Conservation (phyloP, 257 asterid species). For the Primulina huaijiensis region DNA sequence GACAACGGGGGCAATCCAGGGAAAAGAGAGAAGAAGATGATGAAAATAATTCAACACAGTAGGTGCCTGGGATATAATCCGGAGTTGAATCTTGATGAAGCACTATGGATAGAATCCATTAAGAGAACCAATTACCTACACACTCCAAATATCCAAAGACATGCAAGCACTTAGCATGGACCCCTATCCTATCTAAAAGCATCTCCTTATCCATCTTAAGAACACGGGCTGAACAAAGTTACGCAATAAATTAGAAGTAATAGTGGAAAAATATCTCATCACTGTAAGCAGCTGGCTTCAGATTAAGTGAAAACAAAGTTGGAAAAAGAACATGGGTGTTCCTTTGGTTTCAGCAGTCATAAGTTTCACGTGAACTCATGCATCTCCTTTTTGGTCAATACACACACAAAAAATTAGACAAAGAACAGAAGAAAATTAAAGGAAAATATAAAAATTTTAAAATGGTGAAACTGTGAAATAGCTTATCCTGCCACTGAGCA, state of each 20-base stretch:
- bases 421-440: conserved; percentile 5
- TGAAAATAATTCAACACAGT: background rate
- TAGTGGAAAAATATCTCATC: background rate
- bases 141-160: too few species aligned
- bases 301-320: background rate
- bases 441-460: conserved; percentile 1
- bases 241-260: conserved; percentile 8
- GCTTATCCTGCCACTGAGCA: background rate
- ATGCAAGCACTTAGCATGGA: too few species aligned
- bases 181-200: too few species aligned
- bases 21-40: background rate
- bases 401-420: too few species aligned
- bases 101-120: too few species aligned
- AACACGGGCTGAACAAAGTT: background rate
- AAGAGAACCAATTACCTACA: too few species aligned
- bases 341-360: too few species aligned
- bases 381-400: too few species aligned
- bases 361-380: too few species aligned
- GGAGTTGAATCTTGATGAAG: background rate
- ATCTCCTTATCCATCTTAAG: too few species aligned
- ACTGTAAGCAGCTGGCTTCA: conserved; percentile 1
- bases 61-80: background rate
- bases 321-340: conserved; percentile 1
- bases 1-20: background rate
- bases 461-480: conserved; percentile 10